Evolutionary conservation across 1,139 yeast species (phyloP).

Genomic region (Hyphopichia fennica): DNA sequence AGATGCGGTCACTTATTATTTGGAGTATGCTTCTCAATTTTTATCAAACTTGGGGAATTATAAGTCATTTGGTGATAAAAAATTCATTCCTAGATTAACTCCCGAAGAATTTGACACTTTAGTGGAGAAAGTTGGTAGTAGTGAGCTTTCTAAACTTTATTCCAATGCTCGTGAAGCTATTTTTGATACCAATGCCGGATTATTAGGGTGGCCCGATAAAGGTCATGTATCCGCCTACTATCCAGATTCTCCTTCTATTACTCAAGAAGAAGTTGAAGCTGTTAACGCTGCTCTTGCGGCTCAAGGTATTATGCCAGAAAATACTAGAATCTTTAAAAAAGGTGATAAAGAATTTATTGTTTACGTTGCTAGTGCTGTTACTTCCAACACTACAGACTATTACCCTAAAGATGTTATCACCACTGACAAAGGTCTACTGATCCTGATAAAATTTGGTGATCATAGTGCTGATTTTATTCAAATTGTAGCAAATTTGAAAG

Average conservation of each 20-base stretch:
- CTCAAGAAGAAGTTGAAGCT: conserved; percentile 62
- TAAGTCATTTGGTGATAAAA: conserved; percentile 86
- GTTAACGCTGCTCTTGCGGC: conserved; percentile 64
- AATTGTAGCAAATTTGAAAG: conserved; percentile 54
- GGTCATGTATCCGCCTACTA: conserved; percentile 80
- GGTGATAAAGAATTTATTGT: conserved; percentile 48
- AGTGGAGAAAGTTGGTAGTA: conserved; percentile 40
- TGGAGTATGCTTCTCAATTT: conserved; percentile 82
- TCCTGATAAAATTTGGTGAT: conserved; percentile 73
- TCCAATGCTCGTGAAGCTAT: conserved; percentile 46
- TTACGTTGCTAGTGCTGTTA: conserved; percentile 59
- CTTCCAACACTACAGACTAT: conserved; percentile 42
- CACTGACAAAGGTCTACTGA: conserved; percentile 27
- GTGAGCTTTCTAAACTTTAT: conserved; percentile 39
- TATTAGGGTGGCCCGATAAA: conserved; percentile 76
- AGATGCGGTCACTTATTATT: conserved; percentile 44
- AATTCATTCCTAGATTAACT: conserved; percentile 68
- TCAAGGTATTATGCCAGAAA: conserved; percentile 75
- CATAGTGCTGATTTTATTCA: conserved; percentile 61
- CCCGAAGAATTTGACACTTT: conserved; percentile 49
- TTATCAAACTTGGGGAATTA: conserved; percentile 81
- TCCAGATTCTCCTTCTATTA: conserved; percentile 47
- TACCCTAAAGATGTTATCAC: conserved; percentile 31
- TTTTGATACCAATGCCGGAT: conserved; percentile 49
- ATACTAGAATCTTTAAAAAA: conserved; percentile 66